Evolutionary conservation across 2,329 filamentous ascomycete species (phyloP).

Genomic region (Orbilia ellipsospora): DNA sequence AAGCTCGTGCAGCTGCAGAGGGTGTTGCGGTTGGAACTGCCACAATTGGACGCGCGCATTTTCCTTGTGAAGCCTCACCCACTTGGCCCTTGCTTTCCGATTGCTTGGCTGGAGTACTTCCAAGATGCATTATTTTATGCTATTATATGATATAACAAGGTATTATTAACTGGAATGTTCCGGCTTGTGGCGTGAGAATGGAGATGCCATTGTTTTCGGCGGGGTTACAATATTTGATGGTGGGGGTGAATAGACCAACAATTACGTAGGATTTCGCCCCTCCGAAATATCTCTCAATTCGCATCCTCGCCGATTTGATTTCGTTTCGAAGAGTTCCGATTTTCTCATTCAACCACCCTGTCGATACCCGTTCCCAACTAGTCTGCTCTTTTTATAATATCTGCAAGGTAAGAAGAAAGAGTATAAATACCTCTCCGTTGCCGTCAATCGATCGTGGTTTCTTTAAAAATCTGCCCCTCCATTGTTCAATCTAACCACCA

Average conservation of each 20-base stretch:
- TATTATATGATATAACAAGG: no score
- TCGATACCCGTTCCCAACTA: not conserved
- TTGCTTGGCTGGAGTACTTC: no score
- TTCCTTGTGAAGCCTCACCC: no score
- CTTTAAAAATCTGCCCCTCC: not conserved
- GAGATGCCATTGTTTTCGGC: not conserved
- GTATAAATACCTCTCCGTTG: not conserved
- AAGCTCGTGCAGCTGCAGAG: no score
- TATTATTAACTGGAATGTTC: no score
- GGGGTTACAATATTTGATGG: not conserved
- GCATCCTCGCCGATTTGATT: not conserved
- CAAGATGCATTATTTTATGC: no score
- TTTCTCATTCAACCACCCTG: not conserved
- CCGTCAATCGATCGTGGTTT: not conserved
- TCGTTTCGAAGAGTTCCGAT: slow-evolving; percentile 2
- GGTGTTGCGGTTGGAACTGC: no score
- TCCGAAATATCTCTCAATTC: not conserved
- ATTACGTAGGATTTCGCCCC: not conserved
- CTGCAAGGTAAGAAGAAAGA: no score
- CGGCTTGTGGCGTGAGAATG: slow-evolving; percentile 6
- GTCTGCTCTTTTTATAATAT: no score
- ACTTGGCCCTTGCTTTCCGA: no score
- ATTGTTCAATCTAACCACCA: no score
- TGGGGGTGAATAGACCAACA: slow-evolving; percentile 5
- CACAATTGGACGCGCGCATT: no score